Percentiles rank a stretch among this genome's conserved stretches.
phyloP scores from a whole-genome alignment of 2,329 filamentous ascomycete genomes.

The Phaeosphaeria sp. region DNA sequence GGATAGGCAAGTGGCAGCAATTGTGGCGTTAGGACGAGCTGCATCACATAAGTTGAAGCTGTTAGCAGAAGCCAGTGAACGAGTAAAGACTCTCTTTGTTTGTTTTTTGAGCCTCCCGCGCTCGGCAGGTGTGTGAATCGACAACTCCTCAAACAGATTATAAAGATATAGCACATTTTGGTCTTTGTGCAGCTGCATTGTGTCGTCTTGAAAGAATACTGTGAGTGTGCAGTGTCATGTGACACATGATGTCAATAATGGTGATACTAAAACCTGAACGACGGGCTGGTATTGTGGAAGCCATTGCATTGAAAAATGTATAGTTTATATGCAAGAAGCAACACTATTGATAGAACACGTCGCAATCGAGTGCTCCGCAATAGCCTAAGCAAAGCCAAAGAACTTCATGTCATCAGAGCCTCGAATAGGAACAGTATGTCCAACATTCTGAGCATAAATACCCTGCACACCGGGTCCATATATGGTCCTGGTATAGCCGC shows the following conservation, averaged over 20 bases:
- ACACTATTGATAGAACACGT: neutral
- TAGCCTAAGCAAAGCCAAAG: conserved; percentile 34
- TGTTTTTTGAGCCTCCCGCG: neutral
- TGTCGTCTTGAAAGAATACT: neutral
- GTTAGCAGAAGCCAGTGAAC: neutral
- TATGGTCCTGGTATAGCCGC: conserved; percentile 38
- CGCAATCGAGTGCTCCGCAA: neutral
- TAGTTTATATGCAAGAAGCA: neutral
- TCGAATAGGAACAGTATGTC: conserved; percentile 43
- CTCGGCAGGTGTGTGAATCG: neutral
- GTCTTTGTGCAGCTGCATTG: neutral
- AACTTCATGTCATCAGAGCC: conserved; percentile 45
- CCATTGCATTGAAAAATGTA: neutral
- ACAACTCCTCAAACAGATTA: neutral
- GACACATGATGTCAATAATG: neutral
- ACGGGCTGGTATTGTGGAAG: neutral
- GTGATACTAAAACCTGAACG: neutral
- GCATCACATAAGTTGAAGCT: neutral
- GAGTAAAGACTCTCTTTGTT: neutral
- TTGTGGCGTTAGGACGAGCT: neutral
- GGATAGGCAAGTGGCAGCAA: neutral
- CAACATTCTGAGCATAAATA: conserved; percentile 43
- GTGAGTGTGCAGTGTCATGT: neutral
- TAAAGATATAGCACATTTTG: neutral
- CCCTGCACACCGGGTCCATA: conserved; percentile 43